Evolutionary conservation across 2,329 filamentous ascomycete genomes (phyloP), one percentile per base, ranked within the genome.

Genomic region (Coniochaeta sp.): DNA sequence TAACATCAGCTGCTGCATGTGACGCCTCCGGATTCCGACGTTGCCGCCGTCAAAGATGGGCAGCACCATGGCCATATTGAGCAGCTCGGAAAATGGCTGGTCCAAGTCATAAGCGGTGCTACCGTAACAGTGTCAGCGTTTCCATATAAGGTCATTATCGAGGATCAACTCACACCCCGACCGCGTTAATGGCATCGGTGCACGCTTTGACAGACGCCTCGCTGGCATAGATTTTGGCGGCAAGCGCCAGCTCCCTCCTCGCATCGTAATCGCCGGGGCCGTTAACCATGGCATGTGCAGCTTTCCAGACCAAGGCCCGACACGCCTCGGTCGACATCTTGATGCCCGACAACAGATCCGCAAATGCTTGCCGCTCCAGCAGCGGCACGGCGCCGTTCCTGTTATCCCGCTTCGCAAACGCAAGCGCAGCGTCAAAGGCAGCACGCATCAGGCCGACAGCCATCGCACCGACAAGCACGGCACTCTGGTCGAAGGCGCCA

Each of bases 11-110:
- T 66, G 64, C 57, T 78, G 71, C 51, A 79, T 56, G 52, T 76
- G 71, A 27, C 76, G 64, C 49, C 76, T 68, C 35, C 77, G 63
- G 6, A 80, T 71, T 0, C 77, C 77, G 10, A 80, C 68, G 60
- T 81, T 81, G 0, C 77, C 77, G 0, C 76, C 75, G 53, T 80
- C 77, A 51, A 80, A 79, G 22, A 73, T 70, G 3, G 75, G 74
- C 49, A 78, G 53, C 4, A 68, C 71, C 54, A 74, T 66, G 1
- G 72, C 75, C 53, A 70, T 70, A 31, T 72, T 72, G 24, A 77
- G 58, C 12, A 77, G 56, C 22, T 68, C 64, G 1, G 67, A 60
- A 55, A 78, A 78, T 2, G 69, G 70, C 53, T 69, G 65, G 26
- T 67, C 64, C 5, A 60, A 61, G 20, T 67, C 64, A 53, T 77